These are phyloP conservation scores for Globisporangium polare DNA, from an alignment of 352 stramenopile species.

Conservation along the genomic window DNA sequence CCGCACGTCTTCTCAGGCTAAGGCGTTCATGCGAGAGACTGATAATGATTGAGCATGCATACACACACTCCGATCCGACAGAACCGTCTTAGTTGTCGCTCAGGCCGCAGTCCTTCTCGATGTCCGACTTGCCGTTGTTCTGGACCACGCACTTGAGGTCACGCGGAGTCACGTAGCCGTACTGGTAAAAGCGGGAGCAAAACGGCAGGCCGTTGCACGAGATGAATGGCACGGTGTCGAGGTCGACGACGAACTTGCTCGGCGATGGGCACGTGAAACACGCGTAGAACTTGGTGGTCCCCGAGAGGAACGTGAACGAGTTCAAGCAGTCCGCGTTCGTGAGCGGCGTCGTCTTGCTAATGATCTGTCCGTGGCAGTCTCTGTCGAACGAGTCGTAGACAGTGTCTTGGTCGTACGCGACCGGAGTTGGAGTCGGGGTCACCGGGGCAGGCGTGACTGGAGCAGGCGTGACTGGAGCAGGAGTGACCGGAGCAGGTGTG, in stretches of 20 bases:
- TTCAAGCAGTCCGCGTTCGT: slow-evolving; percentile 11
- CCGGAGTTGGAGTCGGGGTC: slow-evolving; percentile 5
- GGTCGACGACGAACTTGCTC: slow-evolving; percentile 7
- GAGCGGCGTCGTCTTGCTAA: not conserved
- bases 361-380: slow-evolving; percentile 13
- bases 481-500: not conserved
- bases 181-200: slow-evolving; percentile 20
- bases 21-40: too few species aligned
- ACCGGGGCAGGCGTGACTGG: not conserved
- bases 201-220: slow-evolving; percentile 24
- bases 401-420: slow-evolving; percentile 2
- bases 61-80: too few species aligned
- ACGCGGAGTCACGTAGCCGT: slow-evolving; percentile 13
- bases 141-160: slow-evolving; percentile 23
- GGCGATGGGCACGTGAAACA: slow-evolving; percentile 16
- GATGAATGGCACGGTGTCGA: slow-evolving; percentile 8
- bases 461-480: slow-evolving; percentile 1
- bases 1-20: too few species aligned
- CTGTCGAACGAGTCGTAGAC: slow-evolving; percentile 5
- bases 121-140: slow-evolving; percentile 16
- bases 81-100: slow-evolving; percentile 4
- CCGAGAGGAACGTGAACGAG: slow-evolving; percentile 12
- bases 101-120: slow-evolving; percentile 17
- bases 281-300: slow-evolving; percentile 12
- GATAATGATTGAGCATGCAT: too few species aligned